Base-by-base conservation (phyloP, 2,329 filamentous ascomycete species). In the Paecilomyces formosus region DNA sequence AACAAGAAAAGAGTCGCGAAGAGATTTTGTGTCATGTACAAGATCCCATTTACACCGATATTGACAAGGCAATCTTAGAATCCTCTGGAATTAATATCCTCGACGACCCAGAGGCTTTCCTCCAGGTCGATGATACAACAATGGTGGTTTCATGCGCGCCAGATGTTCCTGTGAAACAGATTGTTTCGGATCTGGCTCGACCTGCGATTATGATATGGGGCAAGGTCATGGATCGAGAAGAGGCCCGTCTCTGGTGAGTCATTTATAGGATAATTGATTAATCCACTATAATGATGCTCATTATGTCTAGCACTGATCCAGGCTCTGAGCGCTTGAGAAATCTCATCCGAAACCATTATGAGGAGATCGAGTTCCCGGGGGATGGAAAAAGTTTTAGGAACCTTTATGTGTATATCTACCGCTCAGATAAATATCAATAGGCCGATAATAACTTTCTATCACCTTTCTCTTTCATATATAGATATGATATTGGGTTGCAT, bases 401-500 rank as follows among this genome's bases (percentile, higher is more conserved):
- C 13, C 54, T 57, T 59, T 33, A 18, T 24, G 51, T 56, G 24
- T 56, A 56, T 13, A 59, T 56, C 73, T 82, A 50, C 91, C 90
- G 73, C 76, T 91, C 39, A 87, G 86, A 1, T 74, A 76, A 26
- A n/a, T n/a, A 15, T 45, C 13, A 18, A 45, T 15, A 45, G 35
- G 4, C 15, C n/a, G 35, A 45, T 18, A 18, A 18, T 45, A 7
- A 45, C n/a, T 18, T 45, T 18, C 15, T 45, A 18, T 45, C 35
- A 18, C 15, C 2, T 18, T 45, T 45, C 8, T 7, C 15, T 45
- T 45, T n/a, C 35, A 45, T 45, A 3, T 7, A 18, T 18, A 45
- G 35, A 45, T 45, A 18, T 5, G 15, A 15, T 18, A 45, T 45
- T n/a, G 15, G 15, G 18, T 45, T 45, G 15, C 4, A 15, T n/a